phyloP scores from a whole-genome alignment of 2,329 filamentous ascomycete genomes.

The Neocatenulostroma microsporum region DNA sequence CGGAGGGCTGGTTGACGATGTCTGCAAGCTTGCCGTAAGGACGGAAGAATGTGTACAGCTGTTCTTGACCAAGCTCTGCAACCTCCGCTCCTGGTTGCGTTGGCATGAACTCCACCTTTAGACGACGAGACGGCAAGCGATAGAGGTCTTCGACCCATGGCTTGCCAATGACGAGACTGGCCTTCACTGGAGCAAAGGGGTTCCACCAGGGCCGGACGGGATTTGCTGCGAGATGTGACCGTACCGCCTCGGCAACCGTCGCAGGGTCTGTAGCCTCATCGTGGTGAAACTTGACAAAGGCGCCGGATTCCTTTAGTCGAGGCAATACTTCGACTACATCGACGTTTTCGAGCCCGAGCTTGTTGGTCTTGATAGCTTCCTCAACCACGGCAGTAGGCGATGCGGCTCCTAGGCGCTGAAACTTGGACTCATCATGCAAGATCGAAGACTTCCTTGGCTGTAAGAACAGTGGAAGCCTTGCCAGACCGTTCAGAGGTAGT shows the following conservation, averaged over 20 bases:
- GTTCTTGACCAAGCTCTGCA: conserved; percentile 76
- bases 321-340: conserved; percentile 76
- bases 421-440: conserved; percentile 9
- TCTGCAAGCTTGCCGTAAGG: conserved; percentile 85
- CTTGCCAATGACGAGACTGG: conserved; percentile 67
- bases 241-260: conserved; percentile 55
- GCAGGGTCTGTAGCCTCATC: conserved; percentile 39
- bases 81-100: conserved; percentile 61
- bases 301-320: conserved; percentile 81
- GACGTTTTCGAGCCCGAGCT: conserved; percentile 34
- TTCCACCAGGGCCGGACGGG: conserved; percentile 86
- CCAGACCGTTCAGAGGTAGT: conserved; percentile 66
- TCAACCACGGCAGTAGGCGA: conserved; percentile 50
- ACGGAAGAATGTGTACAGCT: conserved; percentile 77
- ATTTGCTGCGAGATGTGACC: conserved; percentile 56
- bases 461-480: conserved; percentile 45
- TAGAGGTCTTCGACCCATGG: conserved; percentile 94
- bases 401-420: conserved; percentile 35
- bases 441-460: conserved; percentile 22
- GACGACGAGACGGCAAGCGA: conserved; percentile 64
- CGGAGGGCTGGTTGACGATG: conserved; percentile 71
- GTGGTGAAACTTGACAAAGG: conserved; percentile 77
- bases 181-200: conserved; percentile 63
- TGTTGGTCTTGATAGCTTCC: conserved; percentile 27
- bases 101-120: conserved; percentile 80